Evolutionary conservation across 2,329 filamentous ascomycete species (phyloP).

Genomic region (Blastomyces percursus): DNA sequence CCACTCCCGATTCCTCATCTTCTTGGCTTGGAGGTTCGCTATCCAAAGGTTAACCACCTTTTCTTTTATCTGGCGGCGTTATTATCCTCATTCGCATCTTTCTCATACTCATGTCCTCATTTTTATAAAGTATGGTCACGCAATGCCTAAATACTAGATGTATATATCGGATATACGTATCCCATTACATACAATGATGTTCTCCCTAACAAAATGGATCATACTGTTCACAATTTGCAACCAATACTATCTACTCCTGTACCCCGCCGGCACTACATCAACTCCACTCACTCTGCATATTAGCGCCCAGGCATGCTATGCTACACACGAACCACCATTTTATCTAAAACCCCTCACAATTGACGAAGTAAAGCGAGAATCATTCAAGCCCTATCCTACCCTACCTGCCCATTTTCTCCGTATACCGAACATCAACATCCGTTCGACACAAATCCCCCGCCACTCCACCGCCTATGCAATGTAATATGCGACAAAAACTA

Average conservation of each 20-base stretch:
- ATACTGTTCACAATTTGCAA: too few species aligned
- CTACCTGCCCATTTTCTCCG: not conserved
- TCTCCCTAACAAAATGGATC: too few species aligned
- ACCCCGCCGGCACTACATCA: too few species aligned
- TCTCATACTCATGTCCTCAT: not conserved
- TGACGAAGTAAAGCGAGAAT: not conserved
- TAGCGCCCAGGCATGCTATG: too few species aligned
- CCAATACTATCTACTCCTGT: too few species aligned
- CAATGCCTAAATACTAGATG: not conserved
- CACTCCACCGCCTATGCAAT: not conserved
- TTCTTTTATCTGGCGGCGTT: too few species aligned
- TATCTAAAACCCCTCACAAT: not conserved
- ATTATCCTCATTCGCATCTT: not conserved
- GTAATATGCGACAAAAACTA: too few species aligned
- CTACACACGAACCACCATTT: not conserved
- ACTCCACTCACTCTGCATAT: too few species aligned
- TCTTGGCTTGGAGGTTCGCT: not conserved
- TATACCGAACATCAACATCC: not conserved
- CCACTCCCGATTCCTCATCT: not conserved
- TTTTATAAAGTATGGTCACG: not conserved
- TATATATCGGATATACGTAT: not conserved
- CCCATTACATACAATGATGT: too few species aligned
- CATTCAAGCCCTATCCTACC: not conserved
- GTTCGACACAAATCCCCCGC: not conserved
- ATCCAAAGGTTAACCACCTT: not conserved